A percentile compares a stretch with the other conserved stretches of the same genome.
Evolutionary conservation across 345 rosid genomes (phyloP).

Genomic region (Xanthoceras sorbifolium): DNA sequence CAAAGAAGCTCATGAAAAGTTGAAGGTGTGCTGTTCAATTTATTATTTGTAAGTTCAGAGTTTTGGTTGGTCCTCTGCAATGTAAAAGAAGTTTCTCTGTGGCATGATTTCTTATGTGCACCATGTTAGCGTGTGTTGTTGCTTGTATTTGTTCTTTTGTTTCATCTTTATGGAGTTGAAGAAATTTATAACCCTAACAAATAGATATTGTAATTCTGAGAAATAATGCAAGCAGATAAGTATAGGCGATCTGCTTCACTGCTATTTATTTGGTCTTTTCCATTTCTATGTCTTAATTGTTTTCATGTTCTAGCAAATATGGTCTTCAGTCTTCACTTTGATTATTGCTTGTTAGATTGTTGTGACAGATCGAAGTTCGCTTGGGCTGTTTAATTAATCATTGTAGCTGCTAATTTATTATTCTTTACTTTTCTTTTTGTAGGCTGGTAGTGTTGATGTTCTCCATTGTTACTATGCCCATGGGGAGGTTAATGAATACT

Average conservation of each 20-base stretch:
- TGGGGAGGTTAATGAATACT: conserved; percentile 79
- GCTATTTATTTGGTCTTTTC: background rate
- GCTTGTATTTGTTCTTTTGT: background rate
- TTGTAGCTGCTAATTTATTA: background rate
- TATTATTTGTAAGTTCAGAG: conserved; percentile 47
- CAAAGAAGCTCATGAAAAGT: conserved; percentile 97
- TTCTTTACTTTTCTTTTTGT: background rate
- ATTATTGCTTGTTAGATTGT: background rate
- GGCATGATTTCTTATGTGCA: conserved; percentile 11
- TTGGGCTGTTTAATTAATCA: background rate
- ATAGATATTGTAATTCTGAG: background rate
- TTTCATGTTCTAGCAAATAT: background rate
- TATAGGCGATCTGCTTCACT: background rate
- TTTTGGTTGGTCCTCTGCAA: conserved; percentile 25
- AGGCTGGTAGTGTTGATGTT: conserved; percentile 89
- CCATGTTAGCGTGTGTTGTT: background rate
- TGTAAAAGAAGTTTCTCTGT: conserved; percentile 11
- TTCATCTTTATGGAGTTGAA: background rate
- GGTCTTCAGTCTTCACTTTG: background rate
- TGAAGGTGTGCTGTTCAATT: conserved; percentile 75
- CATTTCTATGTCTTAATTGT: background rate
- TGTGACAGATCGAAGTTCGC: background rate
- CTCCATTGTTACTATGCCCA: conserved; percentile 98
- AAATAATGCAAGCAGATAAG: background rate
- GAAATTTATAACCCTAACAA: background rate